These are phyloP conservation scores for Cymodocea nodosa DNA, from an alignment of 116 monocot genomes.

Conservation along the genomic window DNA sequence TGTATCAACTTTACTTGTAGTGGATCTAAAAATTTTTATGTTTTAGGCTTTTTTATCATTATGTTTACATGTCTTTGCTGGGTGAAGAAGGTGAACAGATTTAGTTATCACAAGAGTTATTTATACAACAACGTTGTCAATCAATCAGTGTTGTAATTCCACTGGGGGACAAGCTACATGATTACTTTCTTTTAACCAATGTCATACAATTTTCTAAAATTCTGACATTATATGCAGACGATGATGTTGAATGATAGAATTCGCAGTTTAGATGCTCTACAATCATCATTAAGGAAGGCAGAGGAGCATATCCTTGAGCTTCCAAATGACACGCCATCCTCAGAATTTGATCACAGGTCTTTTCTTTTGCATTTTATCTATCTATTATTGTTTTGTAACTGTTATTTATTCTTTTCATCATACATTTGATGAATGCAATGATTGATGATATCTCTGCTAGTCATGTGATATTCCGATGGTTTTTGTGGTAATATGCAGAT, in stretches of 20 bases:
- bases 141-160: no score
- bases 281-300: slow-evolving; percentile 61
- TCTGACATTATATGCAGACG: slow-evolving; percentile 24
- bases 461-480: neutral
- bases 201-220: neutral
- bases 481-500: slow-evolving; percentile 16
- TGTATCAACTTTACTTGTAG: no score
- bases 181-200: no score
- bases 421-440: neutral
- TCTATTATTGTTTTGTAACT: slow-evolving; percentile 6
- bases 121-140: no score
- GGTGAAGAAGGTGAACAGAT: neutral
- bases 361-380: neutral
- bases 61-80: neutral
- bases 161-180: no score
- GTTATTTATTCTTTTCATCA: neutral
- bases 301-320: slow-evolving; percentile 46
- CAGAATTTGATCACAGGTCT: slow-evolving; percentile 57
- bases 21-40: no score
- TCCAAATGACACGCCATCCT: slow-evolving; percentile 45
- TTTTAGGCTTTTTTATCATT: neutral
- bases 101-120: no score
- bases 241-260: slow-evolving; percentile 94
- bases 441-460: neutral
- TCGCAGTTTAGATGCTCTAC: slow-evolving; percentile 54